Evolutionary conservation across 306 rosid species (phyloP), one percentile per base, ranked within the genome.

Genomic region (Acmispon strigosus): DNA sequence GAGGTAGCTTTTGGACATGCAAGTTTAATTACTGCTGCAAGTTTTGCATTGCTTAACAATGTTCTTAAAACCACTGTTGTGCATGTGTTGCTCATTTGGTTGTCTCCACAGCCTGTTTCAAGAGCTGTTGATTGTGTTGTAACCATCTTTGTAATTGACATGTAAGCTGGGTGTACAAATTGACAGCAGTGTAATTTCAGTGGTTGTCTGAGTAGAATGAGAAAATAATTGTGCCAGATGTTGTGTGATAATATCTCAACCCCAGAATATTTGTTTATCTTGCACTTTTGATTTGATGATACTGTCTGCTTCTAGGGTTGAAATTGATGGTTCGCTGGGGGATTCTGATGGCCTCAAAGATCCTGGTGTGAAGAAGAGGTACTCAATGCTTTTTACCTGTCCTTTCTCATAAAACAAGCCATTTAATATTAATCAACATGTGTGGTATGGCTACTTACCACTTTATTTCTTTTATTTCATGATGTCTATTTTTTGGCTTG

Each of bases 311-410:
- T 42, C 60, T 70, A 90, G 97, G 29, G 82, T 76, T 82, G 96
- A 90, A 77, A 66, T 83, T 71, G 96, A 90, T 83, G 96, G 86
- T 41, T 82, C 90, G 4, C 80, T 87, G 68, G 89, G 86, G 72
- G 92, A 89, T 86, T 82, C 87, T 20, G 96, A 89, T 59, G 87
- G 84, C 8, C 75, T 43, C 39, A 84, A 78, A 69, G 96, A 88
- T 70, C 73, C 94, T 59, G 89, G 95, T 73, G 80, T 88, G 2
- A 94, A 87, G 76, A 94, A 94, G 88, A 87, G 98, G 97, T 94
- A 70, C 39, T 4, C 10, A 44, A n/a, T 22, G 36, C 51, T 10
- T 19, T 41, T 58, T 8, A 18, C 36, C 5, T n/a, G 67, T 61
- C 52, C 5, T 44, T 39, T 72, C n/a, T 19, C 9, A 17, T 76